These are phyloP conservation scores for Rhodotorula mucilaginosa DNA, from an alignment of 1,284 basidiomycete species.

Conservation along the genomic window DNA sequence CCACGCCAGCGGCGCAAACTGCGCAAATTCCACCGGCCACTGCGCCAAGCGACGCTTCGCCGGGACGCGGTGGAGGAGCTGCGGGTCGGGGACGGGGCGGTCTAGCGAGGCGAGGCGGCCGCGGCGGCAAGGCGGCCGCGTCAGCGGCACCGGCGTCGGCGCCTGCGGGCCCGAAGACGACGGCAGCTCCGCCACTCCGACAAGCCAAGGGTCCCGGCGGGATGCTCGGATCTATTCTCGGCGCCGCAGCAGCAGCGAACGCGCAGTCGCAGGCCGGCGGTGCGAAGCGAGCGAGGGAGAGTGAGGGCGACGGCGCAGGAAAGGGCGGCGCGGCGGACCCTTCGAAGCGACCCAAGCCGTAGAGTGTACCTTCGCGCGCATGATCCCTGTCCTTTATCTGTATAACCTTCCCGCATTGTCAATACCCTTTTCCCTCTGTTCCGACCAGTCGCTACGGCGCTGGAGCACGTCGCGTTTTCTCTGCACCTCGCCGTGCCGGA, in stretches of 20 bases:
- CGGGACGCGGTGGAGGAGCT: not conserved
- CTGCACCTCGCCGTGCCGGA: no score
- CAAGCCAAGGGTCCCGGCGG: conserved; percentile 1
- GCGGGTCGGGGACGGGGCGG: not conserved
- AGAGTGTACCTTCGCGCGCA: not conserved
- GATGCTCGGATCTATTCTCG: conserved; percentile 10
- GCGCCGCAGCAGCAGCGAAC: conserved; percentile 8
- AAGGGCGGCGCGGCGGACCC: not conserved
- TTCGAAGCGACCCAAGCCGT: conserved; percentile 17
- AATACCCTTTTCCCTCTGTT: not conserved
- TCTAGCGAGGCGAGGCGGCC: not conserved
- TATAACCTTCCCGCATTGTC: not conserved
- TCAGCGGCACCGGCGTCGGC: not conserved
- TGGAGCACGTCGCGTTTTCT: not conserved
- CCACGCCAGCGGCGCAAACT: not conserved
- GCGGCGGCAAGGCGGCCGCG: conserved; percentile 10
- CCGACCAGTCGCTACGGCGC: not conserved
- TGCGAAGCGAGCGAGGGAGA: conserved; percentile 14
- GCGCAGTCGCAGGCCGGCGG: not conserved
- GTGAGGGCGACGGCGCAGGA: conserved; percentile 6
- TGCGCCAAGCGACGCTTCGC: not conserved
- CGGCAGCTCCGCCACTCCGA: not conserved
- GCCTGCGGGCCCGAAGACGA: not conserved
- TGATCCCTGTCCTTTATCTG: not conserved
- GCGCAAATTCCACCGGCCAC: not conserved